Base-by-base conservation (phyloP, 2,329 filamentous ascomycete species). In the Emmonsiellopsis sp. region DNA sequence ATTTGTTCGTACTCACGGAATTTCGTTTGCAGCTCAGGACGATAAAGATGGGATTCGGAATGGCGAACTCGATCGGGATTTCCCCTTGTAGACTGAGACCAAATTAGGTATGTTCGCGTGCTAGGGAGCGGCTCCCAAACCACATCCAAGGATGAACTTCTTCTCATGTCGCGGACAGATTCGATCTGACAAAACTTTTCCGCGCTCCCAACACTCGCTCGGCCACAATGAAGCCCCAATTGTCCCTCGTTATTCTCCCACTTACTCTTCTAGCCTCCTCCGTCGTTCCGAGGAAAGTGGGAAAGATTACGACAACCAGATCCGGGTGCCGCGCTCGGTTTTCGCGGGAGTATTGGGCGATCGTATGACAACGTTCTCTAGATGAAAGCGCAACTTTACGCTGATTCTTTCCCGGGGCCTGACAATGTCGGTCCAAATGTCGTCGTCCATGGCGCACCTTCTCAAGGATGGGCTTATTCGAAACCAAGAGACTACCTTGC, bases 21-120 rank as follows among this genome's bases (percentile, higher is more conserved):
- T 60, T 13, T 54, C 53, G 42, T 59, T 60, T 46, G 50, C 54
- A 31, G 58, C 58, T 42, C 57, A 58, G 48, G 51, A 60, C 46
- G 56, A 59, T 43, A 49, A 54, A n/a, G n/a, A 51, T 60, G 57
- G 57, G 56, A 56, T 40, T 40, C 33, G n/a, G 42, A 56, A 33
- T 59, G 53, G 52, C 37, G 52, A 39, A 47, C 43, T 31, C 54
- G 58, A 33, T 45, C 52, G 17, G 56, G 56, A 10, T 42, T 58
- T 39, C 54, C 56, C 3, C 53, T 59, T 27, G 43, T 51, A 49
- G 43, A 52, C 40, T 56, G 49, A 17, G 17, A 17, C 17, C 17
- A 17, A 17, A 17, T 17, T 17, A 17, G 17, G 17, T 17, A 17
- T 17, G 17, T 17, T 17, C 17, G 17, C 17, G 17, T 17, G 17